These are phyloP conservation scores for Botryotinia globosa DNA, from an alignment of 2,329 filamentous ascomycete species.

Conservation along the genomic window DNA sequence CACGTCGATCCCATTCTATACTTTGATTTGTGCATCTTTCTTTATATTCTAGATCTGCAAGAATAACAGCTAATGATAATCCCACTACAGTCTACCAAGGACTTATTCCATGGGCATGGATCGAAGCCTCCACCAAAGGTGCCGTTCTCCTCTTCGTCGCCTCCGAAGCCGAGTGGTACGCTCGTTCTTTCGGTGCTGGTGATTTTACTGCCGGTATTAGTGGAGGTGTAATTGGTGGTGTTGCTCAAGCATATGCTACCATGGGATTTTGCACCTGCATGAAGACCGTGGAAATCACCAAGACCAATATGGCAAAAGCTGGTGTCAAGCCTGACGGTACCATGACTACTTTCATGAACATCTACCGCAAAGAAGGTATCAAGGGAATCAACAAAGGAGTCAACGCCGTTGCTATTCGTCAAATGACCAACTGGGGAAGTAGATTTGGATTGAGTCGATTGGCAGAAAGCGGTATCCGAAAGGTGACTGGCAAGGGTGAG, in stretches of 20 bases:
- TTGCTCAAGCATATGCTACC: conserved; percentile 97
- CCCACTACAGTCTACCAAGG: conserved; percentile 84
- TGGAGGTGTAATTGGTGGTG: conserved; percentile 89
- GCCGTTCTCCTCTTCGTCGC: conserved; percentile 98
- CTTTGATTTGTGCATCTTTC: not conserved
- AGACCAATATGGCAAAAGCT: conserved; percentile 84
- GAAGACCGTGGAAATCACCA: conserved; percentile 99
- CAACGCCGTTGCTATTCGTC: conserved; percentile 96
- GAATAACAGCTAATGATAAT: conserved; percentile 31
- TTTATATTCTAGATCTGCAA: not conserved
- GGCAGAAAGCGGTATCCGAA: conserved; percentile 84
- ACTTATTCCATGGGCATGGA: conserved; percentile 99
- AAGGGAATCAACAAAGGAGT: conserved; percentile 97
- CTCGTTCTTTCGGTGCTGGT: conserved; percentile 74
- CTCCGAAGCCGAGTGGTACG: conserved; percentile 95
- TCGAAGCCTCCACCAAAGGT: conserved; percentile 99
- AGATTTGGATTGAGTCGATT: conserved; percentile 92
- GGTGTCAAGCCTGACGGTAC: conserved; percentile 87
- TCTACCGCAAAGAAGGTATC: conserved; percentile 93
- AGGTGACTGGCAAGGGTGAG: conserved; percentile 72
- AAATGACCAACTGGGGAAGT: conserved; percentile 99
- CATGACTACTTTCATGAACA: conserved; percentile 93
- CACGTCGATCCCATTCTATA: not conserved
- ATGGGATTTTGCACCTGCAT: conserved; percentile 99
- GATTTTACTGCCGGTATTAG: conserved; percentile 86